Evolutionary conservation across 306 rosid genomes (phyloP).

Genomic region (Cucumis melo): DNA sequence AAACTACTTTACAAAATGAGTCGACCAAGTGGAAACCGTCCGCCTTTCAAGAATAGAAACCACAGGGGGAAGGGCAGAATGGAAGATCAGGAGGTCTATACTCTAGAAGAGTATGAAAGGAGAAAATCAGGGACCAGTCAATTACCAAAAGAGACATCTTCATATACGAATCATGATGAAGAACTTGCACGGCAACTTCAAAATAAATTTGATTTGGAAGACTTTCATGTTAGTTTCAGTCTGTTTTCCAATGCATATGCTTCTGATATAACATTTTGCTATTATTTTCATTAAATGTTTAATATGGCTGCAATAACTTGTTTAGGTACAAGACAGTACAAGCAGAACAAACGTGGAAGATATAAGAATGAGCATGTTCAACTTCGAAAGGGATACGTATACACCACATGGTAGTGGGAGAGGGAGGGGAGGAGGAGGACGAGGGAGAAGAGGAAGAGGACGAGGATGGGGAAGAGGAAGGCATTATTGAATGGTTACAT

Average conservation of each 20-base stretch:
- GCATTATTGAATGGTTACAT: neutral
- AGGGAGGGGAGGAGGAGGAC: conserved; percentile 36
- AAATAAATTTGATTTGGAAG: conserved; percentile 53
- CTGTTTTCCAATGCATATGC: neutral
- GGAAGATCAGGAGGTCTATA: conserved; percentile 43
- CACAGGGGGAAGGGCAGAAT: conserved; percentile 44
- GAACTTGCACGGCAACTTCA: conserved; percentile 84
- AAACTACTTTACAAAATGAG: conserved; percentile 70
- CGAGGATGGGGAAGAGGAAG: conserved; percentile 7
- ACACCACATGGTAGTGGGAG: conserved; percentile 20
- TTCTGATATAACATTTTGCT: neutral
- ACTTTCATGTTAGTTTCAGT: conserved; percentile 36
- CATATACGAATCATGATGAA: conserved; percentile 34
- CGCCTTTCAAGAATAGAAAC: conserved; percentile 28
- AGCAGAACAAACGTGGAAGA: conserved; percentile 32
- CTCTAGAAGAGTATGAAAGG: conserved; percentile 65
- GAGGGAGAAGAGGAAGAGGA: conserved; percentile 22
- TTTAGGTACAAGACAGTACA: conserved; percentile 32
- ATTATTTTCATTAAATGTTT: neutral
- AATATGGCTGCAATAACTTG: conserved; percentile 10
- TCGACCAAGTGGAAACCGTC: conserved; percentile 26
- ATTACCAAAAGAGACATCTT: conserved; percentile 7
- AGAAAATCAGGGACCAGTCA: conserved; percentile 39
- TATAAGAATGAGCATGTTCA: conserved; percentile 72
- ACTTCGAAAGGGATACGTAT: conserved; percentile 32